Conservation (phyloP, 2,329 filamentous ascomycete species). For the Xylariaceae sp. region DNA sequence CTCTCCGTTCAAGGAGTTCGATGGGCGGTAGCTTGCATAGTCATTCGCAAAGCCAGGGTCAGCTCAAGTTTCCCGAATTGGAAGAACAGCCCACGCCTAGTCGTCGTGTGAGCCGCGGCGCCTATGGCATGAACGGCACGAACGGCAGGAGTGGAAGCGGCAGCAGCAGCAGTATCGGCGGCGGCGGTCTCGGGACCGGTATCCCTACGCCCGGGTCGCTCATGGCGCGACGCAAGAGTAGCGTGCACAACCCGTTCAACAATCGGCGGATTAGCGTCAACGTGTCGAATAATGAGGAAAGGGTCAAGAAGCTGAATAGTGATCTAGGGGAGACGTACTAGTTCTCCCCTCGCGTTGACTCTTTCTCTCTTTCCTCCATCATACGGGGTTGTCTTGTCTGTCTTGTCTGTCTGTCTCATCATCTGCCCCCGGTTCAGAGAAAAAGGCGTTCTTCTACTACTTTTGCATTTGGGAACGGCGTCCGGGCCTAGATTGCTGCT, state of each 20-base stretch:
- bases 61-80: constrained; percentile 49
- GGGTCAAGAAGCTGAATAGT: constrained; percentile 39
- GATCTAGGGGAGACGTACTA: constrained; percentile 53
- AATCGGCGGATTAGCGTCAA: constrained; percentile 39
- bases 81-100: constrained; percentile 48
- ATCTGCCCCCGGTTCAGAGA: constrained; percentile 13
- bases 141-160: constrained; percentile 8
- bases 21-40: constrained; percentile 59
- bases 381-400: background rate
- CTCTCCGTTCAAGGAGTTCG: constrained; percentile 63
- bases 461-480: constrained; percentile 16
- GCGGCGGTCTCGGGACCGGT: constrained; percentile 25
- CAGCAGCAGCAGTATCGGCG: too few species aligned
- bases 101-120: constrained; percentile 49
- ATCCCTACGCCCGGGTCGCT: constrained; percentile 46
- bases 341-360: constrained; percentile 12
- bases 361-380: constrained; percentile 1
- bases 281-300: constrained; percentile 25
- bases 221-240: constrained; percentile 43
- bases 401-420: constrained; percentile 12
- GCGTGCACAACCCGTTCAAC: constrained; percentile 30
- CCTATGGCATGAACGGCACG: constrained; percentile 39
- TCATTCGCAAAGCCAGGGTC: constrained; percentile 53
- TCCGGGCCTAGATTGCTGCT: constrained; percentile 19
- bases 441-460: constrained; percentile 11